phyloP scores from a whole-genome alignment of 2,329 filamentous ascomycete species.

The Clonostachys chloroleuca region DNA sequence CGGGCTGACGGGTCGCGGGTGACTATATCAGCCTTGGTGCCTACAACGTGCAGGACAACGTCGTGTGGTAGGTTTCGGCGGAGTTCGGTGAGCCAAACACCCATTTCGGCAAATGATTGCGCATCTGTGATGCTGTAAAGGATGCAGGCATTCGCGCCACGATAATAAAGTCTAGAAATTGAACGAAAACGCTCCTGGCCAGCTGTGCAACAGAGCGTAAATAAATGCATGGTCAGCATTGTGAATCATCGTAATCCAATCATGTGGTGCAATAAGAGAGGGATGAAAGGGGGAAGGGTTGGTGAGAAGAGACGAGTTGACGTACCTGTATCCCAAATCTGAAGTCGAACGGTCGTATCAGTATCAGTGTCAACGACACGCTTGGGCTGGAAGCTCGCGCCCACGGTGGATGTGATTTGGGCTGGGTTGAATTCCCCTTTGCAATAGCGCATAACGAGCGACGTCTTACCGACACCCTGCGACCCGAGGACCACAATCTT shows the following conservation, averaged over 20 bases:
- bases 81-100: conserved; percentile 82
- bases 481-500: conserved; percentile 79
- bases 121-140: conserved; percentile 90
- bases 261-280: not conserved
- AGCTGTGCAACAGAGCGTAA: conserved; percentile 33
- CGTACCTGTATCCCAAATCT: conserved; percentile 88
- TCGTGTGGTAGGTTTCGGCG: conserved; percentile 72
- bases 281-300: not conserved
- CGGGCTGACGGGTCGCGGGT: conserved; percentile 73
- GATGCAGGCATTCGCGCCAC: conserved; percentile 89
- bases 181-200: conserved; percentile 94
- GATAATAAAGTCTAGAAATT: conserved; percentile 94
- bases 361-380: conserved; percentile 78
- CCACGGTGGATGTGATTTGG: conserved; percentile 67
- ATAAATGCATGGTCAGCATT: not conserved
- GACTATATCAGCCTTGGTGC: conserved; percentile 89
- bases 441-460: conserved; percentile 71
- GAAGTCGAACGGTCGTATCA: conserved; percentile 81
- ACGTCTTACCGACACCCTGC: conserved; percentile 77
- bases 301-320: conserved; percentile 1
- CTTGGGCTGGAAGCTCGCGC: conserved; percentile 76
- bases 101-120: conserved; percentile 86
- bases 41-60: conserved; percentile 89
- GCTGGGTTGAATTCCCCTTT: conserved; percentile 65
- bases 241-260: not conserved